Conservation (phyloP, 495 filamentous ascomycete species). For the Astrothelium macrocarpum region DNA sequence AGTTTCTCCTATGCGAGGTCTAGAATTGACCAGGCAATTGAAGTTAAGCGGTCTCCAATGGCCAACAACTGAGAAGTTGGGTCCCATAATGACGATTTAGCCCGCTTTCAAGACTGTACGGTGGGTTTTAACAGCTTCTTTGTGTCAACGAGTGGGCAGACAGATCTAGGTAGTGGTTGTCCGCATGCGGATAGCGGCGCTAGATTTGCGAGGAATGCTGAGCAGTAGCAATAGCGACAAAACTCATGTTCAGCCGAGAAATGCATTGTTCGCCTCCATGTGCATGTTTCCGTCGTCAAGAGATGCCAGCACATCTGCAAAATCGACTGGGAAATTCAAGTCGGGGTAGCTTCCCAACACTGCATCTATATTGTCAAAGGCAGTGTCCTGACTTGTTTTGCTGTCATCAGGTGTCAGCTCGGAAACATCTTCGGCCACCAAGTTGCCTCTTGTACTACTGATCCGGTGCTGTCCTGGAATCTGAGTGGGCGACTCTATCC, state of each 20-base stretch:
- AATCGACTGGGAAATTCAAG: neutral
- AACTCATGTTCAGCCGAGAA: neutral
- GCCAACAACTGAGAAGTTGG: neutral
- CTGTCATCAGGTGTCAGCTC: neutral
- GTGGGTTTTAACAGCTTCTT: neutral
- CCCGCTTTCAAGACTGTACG: neutral
- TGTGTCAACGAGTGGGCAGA: neutral
- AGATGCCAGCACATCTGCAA: neutral
- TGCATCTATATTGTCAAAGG: slow-evolving; percentile 2
- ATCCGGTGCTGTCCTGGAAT: neutral
- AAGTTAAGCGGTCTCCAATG: neutral
- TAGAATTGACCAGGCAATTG: neutral
- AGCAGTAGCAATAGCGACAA: no score
- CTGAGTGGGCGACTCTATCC: neutral
- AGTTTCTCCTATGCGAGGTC: no score
- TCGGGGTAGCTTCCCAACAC: slow-evolving; percentile 4
- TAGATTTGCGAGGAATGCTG: neutral
- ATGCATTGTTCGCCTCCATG: neutral
- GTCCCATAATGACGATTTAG: neutral
- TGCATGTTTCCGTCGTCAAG: neutral
- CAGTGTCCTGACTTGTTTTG: neutral
- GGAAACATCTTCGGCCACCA: neutral
- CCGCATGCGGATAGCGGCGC: neutral
- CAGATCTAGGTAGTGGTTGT: neutral
- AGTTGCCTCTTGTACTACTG: neutral